These are phyloP conservation scores for Pythium aquatile DNA, from an alignment of 352 stramenopile species.

Conservation along the genomic window DNA sequence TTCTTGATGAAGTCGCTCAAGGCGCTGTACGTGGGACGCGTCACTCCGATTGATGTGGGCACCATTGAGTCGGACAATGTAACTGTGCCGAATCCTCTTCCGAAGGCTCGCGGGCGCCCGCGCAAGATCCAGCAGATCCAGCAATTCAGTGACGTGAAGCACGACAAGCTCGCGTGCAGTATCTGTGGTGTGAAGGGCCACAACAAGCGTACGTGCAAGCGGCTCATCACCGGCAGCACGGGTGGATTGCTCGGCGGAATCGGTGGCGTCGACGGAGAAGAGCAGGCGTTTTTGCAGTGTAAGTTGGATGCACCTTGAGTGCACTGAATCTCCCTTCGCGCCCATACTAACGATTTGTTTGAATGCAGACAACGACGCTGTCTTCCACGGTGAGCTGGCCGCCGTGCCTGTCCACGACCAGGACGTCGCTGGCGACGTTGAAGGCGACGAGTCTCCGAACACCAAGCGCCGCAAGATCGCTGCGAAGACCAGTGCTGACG, in stretches of 20 bases:
- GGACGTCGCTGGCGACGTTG: not conserved
- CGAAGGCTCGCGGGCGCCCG: conserved; percentile 57
- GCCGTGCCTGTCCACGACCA: conserved; percentile 10
- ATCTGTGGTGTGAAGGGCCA: conserved; percentile 80
- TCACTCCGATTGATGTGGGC: conserved; percentile 81
- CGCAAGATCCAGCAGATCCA: conserved; percentile 83
- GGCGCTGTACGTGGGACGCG: conserved; percentile 59
- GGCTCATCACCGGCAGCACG: conserved; percentile 21
- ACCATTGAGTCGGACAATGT: conserved; percentile 58
- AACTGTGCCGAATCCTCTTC: conserved; percentile 52
- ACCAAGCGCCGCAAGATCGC: conserved; percentile 23
- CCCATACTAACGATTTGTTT: not conserved
- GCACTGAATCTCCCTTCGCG: not conserved
- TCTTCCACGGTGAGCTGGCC: conserved; percentile 20
- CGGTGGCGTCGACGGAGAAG: conserved; percentile 20
- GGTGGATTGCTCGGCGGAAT: conserved; percentile 19
- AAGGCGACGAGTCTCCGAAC: conserved; percentile 15
- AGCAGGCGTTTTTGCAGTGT: conserved; percentile 23
- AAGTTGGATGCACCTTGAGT: conserved; percentile 1
- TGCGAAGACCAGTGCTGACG: conserved; percentile 9
- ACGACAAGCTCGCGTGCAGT: conserved; percentile 76
- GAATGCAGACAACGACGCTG: conserved; percentile 23
- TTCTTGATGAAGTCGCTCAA: conserved; percentile 82
- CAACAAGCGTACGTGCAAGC: conserved; percentile 85
- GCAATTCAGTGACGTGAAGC: conserved; percentile 62